Conservation (phyloP, 2,329 filamentous ascomycete genomes). For the Nemania bipapillata region DNA sequence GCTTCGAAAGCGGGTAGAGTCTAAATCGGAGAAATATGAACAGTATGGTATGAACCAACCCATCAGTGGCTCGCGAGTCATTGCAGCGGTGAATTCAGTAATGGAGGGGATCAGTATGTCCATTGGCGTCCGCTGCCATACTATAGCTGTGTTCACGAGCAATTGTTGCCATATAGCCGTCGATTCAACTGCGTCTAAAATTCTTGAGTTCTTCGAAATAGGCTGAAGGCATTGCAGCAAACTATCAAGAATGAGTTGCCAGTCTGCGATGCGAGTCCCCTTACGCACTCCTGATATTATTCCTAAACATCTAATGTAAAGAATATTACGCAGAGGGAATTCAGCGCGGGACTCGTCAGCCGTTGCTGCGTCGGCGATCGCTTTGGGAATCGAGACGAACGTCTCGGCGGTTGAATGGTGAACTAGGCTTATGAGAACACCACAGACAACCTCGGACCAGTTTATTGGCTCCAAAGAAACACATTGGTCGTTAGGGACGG, state of each 20-base stretch:
- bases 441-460: conserved; percentile 75
- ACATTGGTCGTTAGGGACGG: conserved; percentile 63
- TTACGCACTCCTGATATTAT: conserved; percentile 81
- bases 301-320: conserved; percentile 71
- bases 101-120: conserved; percentile 79
- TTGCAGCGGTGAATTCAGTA: conserved; percentile 69
- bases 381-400: conserved; percentile 74
- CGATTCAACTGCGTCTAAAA: conserved; percentile 52
- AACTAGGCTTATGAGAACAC: conserved; percentile 81
- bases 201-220: conserved; percentile 56
- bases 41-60: conserved; percentile 86
- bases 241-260: conserved; percentile 71
- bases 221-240: conserved; percentile 64
- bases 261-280: conserved; percentile 77
- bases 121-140: conserved; percentile 80
- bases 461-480: conserved; percentile 58
- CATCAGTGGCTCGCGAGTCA: conserved; percentile 74
- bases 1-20: conserved; percentile 77
- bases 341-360: conserved; percentile 52
- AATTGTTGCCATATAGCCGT: conserved; percentile 65
- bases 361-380: conserved; percentile 65
- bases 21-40: conserved; percentile 79
- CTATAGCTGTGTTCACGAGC: conserved; percentile 70
- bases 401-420: conserved; percentile 82
- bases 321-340: conserved; percentile 57